phyloP scores from a whole-genome alignment of 805 yeast species.

The Sungouiozyma ichnusensis region DNA sequence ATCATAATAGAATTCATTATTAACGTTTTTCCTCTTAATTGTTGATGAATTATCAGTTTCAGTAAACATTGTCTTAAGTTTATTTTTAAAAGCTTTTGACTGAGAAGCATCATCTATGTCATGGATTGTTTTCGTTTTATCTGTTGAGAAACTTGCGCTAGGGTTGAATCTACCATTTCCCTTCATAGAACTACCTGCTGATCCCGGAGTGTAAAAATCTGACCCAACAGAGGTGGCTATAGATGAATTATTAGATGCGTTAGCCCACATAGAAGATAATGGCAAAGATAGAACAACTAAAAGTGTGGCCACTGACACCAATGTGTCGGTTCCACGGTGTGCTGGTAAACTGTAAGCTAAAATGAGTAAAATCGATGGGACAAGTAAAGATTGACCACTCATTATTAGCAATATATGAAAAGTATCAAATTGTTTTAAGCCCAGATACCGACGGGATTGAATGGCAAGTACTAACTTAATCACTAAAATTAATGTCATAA shows the following conservation, averaged over 20 bases:
- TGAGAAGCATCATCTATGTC: background rate
- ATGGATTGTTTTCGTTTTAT: background rate
- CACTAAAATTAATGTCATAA: slow-evolving; percentile 50
- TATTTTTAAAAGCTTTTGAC: background rate
- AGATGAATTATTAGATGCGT: slow-evolving; percentile 45
- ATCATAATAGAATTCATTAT: background rate
- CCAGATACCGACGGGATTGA: slow-evolving; percentile 61
- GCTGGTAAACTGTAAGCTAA: slow-evolving; percentile 36
- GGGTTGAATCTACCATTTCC: slow-evolving; percentile 13
- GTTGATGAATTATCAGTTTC: background rate
- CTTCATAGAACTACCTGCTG: background rate
- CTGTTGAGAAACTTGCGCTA: slow-evolving; percentile 4
- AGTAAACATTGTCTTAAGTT: background rate
- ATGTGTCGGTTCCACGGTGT: slow-evolving; percentile 27
- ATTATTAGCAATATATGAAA: slow-evolving; percentile 72
- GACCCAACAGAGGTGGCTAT: slow-evolving; percentile 31
- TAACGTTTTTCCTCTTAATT: background rate
- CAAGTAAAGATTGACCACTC: slow-evolving; percentile 69
- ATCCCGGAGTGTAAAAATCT: slow-evolving; percentile 9
- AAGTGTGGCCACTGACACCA: slow-evolving; percentile 46
- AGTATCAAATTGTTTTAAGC: slow-evolving; percentile 72
- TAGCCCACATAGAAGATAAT: slow-evolving; percentile 82
- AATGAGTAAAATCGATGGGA: slow-evolving; percentile 64
- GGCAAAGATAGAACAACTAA: slow-evolving; percentile 69
- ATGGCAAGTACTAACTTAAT: slow-evolving; percentile 62